Conservation (phyloP, 1,284 basidiomycete genomes). For the Ustilago curta region DNA sequence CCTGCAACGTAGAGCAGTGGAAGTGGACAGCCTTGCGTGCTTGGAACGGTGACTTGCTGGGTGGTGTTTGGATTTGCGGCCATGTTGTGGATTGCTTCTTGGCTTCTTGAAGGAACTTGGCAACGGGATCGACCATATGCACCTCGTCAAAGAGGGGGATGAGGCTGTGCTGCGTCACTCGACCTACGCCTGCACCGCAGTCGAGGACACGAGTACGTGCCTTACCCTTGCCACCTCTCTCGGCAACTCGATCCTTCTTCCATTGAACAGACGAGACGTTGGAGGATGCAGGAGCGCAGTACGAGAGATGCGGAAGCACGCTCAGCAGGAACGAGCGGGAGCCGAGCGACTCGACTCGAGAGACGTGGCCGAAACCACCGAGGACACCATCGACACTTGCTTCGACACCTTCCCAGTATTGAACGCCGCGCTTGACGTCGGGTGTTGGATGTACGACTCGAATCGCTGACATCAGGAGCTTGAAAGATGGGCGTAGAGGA, state of each 20-base stretch:
- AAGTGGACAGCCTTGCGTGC: conserved; percentile 66
- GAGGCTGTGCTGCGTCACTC: conserved; percentile 64
- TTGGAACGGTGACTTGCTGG: conserved; percentile 52
- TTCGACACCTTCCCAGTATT: conserved; percentile 67
- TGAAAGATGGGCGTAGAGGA: not conserved
- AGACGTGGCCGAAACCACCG: conserved; percentile 66
- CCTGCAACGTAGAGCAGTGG: conserved; percentile 64
- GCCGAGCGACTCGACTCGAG: conserved; percentile 66
- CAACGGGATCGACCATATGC: conserved; percentile 67
- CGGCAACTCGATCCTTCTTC: conserved; percentile 48
- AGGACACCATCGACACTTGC: conserved; percentile 67
- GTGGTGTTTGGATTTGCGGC: conserved; percentile 51
- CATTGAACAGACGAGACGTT: conserved; percentile 52
- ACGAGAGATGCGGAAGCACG: conserved; percentile 60
- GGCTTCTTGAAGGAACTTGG: conserved; percentile 64
- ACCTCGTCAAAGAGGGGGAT: conserved; percentile 66
- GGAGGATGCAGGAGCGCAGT: conserved; percentile 56
- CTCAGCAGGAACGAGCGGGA: conserved; percentile 64
- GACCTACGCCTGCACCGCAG: conserved; percentile 66
- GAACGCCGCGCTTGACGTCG: conserved; percentile 63
- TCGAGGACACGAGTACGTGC: conserved; percentile 63
- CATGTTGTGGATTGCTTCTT: conserved; percentile 53
- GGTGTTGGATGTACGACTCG: conserved; percentile 60
- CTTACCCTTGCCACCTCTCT: conserved; percentile 57
- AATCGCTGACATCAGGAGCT: conserved; percentile 37